Evolutionary conservation across 1,284 basidiomycete genomes (phyloP), one percentile per base, ranked within the genome.

Genomic region (Naganishia sp.): DNA sequence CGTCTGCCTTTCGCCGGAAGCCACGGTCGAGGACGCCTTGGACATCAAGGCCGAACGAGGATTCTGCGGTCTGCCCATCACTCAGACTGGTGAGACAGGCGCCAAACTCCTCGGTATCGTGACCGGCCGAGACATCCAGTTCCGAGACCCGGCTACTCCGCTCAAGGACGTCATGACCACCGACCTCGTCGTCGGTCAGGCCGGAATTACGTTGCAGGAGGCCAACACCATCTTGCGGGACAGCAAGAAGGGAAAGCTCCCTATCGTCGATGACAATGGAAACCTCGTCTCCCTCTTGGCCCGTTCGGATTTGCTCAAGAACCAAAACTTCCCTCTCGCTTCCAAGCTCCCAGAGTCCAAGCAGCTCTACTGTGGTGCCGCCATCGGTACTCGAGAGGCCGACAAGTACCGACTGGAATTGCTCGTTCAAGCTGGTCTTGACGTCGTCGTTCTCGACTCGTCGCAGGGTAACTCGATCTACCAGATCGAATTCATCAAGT

Each of bases 201-300:
- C 90, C 72, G 93, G 93, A 46, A 87, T 95, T 73, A 95, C 93
- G 2, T 89, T 99, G 63, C 81, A 86, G 67, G 87, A 97, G 81
- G 96, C 95, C 71, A 99, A 99, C 83, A 83, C 87, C 75, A 91
- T 99, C 75, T 86, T 99, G 43, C 92, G 95, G 57, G 89, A 92
- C 78, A 95, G 90, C 55, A 99, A 99, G 80, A 98, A 97, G 84
- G 95, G 95, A 70, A 99, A 99, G 81, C 86, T 99, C 1, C 95
- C 93, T 60, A 90, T 97, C 75, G 83, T 96, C 72, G 88, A 96
- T 79, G 74, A 81, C 7, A 74, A 86, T 59, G 90, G 90, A 66
- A 83, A 87, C 70, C 88, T 96, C 54, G 85, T 88, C 56, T 90
- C 92, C 28, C 89, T 96, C 68, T 88, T 97, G 66, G 92, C 94